phyloP scores from a whole-genome alignment of 1,284 basidiomycete species.

The Trichosporon faecale region DNA sequence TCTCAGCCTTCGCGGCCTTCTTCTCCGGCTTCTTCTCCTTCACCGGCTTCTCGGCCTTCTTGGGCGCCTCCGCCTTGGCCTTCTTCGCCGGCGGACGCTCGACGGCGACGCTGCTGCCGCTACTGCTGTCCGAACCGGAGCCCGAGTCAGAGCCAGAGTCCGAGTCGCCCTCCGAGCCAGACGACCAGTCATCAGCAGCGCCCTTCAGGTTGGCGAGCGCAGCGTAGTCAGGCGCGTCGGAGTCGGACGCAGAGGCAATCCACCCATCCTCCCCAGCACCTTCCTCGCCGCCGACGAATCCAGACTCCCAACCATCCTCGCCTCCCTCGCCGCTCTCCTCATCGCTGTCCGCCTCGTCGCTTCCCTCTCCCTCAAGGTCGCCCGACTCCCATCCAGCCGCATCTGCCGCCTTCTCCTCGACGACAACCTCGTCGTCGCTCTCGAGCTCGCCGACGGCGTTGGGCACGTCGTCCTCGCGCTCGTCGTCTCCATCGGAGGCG shows the following conservation, averaged over 20 bases:
- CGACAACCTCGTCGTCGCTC: slow-evolving; percentile 25
- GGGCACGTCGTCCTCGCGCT: slow-evolving; percentile 18
- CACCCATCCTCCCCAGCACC: background rate
- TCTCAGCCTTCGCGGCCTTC: slow-evolving; percentile 29
- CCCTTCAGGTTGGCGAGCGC: background rate
- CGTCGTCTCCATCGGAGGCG: slow-evolving; percentile 14
- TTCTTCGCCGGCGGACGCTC: slow-evolving; percentile 30
- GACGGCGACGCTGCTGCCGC: slow-evolving; percentile 17
- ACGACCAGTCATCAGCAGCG: background rate
- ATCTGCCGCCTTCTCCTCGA: slow-evolving; percentile 50
- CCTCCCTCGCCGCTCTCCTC: slow-evolving; percentile 45
- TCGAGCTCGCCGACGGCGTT: slow-evolving; percentile 6
- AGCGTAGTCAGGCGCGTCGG: background rate
- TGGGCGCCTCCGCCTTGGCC: slow-evolving; percentile 24
- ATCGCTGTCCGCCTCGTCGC: slow-evolving; percentile 34
- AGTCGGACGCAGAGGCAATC: slow-evolving; percentile 13
- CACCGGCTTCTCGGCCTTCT: slow-evolving; percentile 18
- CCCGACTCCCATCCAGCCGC: slow-evolving; percentile 62
- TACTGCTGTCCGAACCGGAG: slow-evolving; percentile 18
- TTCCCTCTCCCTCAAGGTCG: slow-evolving; percentile 33
- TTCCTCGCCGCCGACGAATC: slow-evolving; percentile 39
- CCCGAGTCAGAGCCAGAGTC: slow-evolving; percentile 37
- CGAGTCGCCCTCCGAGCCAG: slow-evolving; percentile 27
- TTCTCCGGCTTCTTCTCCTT: slow-evolving; percentile 25
- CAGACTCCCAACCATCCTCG: slow-evolving; percentile 61